Percentiles rank a stretch among this genome's conserved stretches.
These are phyloP conservation scores for Pestalotiopsis sp. DNA, from an alignment of 2,329 filamentous ascomycete species.

Conservation along the genomic window DNA sequence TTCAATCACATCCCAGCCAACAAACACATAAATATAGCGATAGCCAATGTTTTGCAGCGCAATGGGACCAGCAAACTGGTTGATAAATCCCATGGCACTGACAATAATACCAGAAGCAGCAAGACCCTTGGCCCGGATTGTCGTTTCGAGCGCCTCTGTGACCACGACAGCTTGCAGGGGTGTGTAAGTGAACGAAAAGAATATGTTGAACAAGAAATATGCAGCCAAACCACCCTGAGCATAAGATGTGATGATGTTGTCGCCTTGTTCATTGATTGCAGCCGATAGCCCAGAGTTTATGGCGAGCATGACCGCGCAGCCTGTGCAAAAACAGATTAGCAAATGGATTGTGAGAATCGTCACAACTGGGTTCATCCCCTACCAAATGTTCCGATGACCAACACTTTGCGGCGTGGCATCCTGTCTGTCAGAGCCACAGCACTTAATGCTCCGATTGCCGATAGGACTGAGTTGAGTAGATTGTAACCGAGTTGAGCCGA, in stretches of 20 bases:
- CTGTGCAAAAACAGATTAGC: slow-evolving; percentile 21
- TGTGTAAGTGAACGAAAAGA: slow-evolving; percentile 53
- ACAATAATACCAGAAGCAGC: slow-evolving; percentile 48
- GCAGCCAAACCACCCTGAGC: slow-evolving; percentile 46
- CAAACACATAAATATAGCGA: slow-evolving; percentile 49
- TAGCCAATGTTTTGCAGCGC: slow-evolving; percentile 45
- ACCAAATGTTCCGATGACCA: slow-evolving; percentile 46
- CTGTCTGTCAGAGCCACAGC: slow-evolving; percentile 46
- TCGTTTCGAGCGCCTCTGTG: slow-evolving; percentile 50
- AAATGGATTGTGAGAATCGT: background rate
- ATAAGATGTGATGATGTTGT: slow-evolving; percentile 36
- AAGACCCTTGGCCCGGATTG: slow-evolving; percentile 49
- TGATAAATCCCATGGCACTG: slow-evolving; percentile 49
- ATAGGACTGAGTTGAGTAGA: slow-evolving; percentile 48
- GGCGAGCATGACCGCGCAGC: slow-evolving; percentile 43
- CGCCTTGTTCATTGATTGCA: slow-evolving; percentile 33
- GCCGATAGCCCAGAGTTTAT: slow-evolving; percentile 48
- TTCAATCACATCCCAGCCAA: slow-evolving; percentile 50
- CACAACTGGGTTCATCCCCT: background rate
- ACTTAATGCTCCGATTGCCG: slow-evolving; percentile 44
- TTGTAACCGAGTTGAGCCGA: slow-evolving; percentile 47
- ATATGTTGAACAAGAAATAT: slow-evolving; percentile 52
- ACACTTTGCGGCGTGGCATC: slow-evolving; percentile 49
- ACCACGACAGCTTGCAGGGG: slow-evolving; percentile 51
- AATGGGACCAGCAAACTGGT: slow-evolving; percentile 49